A percentile compares a stretch with the other conserved stretches of the same genome.
Evolutionary conservation across 1,284 basidiomycete species (phyloP).

Genomic region (Pyrrhoderma noxium): DNA sequence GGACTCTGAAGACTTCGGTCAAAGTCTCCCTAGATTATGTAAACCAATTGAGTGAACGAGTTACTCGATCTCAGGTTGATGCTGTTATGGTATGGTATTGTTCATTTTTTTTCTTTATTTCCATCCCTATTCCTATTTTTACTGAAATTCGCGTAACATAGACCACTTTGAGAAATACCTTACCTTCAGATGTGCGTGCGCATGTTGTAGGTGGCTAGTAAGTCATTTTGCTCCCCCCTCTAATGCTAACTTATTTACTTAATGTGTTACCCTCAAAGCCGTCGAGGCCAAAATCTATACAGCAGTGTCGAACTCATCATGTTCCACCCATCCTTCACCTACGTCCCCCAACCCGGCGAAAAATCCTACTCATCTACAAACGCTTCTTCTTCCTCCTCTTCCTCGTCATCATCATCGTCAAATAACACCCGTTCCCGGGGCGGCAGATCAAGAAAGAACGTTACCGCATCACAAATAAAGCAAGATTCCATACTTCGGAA

Average conservation of each 20-base stretch:
- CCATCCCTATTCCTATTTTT: not conserved
- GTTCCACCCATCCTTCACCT: slow-evolving; percentile 21
- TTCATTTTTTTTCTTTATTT: not conserved
- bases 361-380: no score
- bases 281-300: slow-evolving; percentile 20
- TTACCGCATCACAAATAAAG: slow-evolving; percentile 17
- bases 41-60: slow-evolving; percentile 7
- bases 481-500: slow-evolving; percentile 15
- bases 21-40: slow-evolving; percentile 17
- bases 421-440: no score
- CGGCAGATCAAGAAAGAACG: slow-evolving; percentile 3
- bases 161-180: slow-evolving; percentile 7
- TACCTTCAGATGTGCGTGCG: slow-evolving; percentile 18
- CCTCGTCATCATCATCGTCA: no score
- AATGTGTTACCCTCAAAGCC: slow-evolving; percentile 19
- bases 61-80: slow-evolving; percentile 19
- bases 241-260: not conserved
- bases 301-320: slow-evolving; percentile 23
- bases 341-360: slow-evolving; percentile 17
- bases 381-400: no score
- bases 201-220: slow-evolving; percentile 21
- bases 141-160: not conserved
- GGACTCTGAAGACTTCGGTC: slow-evolving; percentile 12
- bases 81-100: slow-evolving; percentile 17
- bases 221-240: slow-evolving; percentile 2